Conservation (phyloP, 352 stramenopile genomes). For the Blastocystis sp. region DNA sequence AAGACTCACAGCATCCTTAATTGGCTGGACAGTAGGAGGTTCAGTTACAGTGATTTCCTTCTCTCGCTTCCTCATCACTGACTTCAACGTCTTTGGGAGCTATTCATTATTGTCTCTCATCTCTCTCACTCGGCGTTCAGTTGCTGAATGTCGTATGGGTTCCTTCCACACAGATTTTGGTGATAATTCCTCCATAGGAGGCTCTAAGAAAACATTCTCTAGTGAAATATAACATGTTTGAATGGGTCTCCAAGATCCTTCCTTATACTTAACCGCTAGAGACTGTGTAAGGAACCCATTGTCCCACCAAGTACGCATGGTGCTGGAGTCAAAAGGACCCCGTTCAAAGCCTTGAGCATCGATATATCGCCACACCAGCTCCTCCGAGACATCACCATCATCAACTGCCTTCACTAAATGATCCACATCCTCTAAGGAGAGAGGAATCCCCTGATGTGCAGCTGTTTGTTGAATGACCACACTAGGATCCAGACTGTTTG, state of each 20-base stretch:
- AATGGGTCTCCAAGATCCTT: not conserved
- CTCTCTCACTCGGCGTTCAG: not conserved
- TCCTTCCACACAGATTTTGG: not conserved
- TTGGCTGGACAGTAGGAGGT: not conserved
- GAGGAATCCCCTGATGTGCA: not conserved
- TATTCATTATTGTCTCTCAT: not conserved
- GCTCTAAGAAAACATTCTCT: not conserved
- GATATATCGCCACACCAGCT: constrained; percentile 9
- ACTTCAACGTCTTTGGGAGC: not conserved
- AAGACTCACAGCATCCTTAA: not conserved
- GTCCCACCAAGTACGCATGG: constrained; percentile 28
- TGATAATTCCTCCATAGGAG: not conserved
- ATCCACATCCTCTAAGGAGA: not conserved
- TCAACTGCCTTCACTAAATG: not conserved
- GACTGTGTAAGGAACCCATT: not conserved
- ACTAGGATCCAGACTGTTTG: not conserved
- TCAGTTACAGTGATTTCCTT: not conserved
- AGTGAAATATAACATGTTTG: not conserved
- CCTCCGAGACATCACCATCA: not conserved
- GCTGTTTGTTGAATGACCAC: not conserved
- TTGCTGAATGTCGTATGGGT: not conserved
- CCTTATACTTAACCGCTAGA: not conserved
- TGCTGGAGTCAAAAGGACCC: constrained; percentile 4
- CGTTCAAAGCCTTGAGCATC: constrained; percentile 3
- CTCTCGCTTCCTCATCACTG: not conserved